phyloP scores from a whole-genome alignment of 1,139 yeast genomes.

The Candida smagusa region DNA sequence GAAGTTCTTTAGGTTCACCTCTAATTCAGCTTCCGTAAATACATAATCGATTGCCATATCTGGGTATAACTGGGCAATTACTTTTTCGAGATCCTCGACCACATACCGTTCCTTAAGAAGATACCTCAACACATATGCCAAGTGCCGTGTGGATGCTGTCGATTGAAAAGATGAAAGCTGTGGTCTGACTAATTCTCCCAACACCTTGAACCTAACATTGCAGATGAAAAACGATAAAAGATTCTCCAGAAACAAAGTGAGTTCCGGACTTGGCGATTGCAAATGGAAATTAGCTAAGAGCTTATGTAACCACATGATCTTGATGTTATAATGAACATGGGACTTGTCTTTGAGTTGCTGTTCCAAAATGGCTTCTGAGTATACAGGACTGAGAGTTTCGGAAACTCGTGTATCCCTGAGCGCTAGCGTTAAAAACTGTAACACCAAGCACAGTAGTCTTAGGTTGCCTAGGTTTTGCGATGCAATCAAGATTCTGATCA shows the following conservation, averaged over 20 bases:
- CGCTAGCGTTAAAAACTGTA: too few relatives aligned
- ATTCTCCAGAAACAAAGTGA: conserved; percentile 1
- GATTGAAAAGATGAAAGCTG: conserved; percentile 1
- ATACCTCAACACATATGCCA: neutral
- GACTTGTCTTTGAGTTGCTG: too few relatives aligned
- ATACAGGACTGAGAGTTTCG: too few relatives aligned
- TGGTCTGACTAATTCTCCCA: neutral
- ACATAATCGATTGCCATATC: conserved; percentile 1
- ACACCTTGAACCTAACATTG: neutral
- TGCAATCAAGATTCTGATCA: conserved; percentile 8
- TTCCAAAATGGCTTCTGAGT: too few relatives aligned
- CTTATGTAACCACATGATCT: too few relatives aligned
- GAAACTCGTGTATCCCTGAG: too few relatives aligned
- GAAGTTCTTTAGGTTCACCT: conserved; percentile 2
- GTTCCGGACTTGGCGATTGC: neutral
- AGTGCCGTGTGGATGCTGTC: neutral
- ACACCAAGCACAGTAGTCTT: too few relatives aligned
- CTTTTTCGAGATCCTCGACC: conserved; percentile 2
- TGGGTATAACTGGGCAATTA: conserved; percentile 1
- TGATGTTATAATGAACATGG: too few relatives aligned
- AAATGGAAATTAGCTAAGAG: too few relatives aligned
- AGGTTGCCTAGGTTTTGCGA: conserved; percentile 2
- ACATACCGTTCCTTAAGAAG: neutral
- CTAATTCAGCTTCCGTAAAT: conserved; percentile 2
- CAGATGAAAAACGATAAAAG: neutral